Evolutionary conservation across 345 rosid genomes (phyloP).

Genomic region (Melaleuca quinquenervia): DNA sequence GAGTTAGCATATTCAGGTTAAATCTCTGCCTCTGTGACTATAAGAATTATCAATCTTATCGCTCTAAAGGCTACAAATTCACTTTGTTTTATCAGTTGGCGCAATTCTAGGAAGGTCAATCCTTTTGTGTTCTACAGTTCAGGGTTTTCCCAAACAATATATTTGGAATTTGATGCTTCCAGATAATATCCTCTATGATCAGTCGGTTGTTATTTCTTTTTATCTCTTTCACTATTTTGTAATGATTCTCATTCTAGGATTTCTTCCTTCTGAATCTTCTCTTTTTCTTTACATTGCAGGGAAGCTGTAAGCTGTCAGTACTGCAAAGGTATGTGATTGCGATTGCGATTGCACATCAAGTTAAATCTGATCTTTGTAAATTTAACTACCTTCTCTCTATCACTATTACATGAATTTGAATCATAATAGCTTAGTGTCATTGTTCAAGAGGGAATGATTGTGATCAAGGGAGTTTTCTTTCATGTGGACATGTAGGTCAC

Average conservation of each 20-base stretch:
- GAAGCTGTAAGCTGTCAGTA: constrained; percentile 78
- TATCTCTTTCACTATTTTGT: neutral
- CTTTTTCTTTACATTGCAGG: constrained; percentile 30
- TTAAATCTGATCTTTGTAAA: neutral
- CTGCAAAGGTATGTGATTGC: constrained; percentile 56
- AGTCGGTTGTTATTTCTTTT: neutral
- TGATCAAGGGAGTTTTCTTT: neutral
- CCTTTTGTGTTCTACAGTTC: neutral
- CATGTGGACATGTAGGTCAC: neutral
- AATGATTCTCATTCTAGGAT: neutral
- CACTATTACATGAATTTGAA: neutral
- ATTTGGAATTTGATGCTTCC: neutral
- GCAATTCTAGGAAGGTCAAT: neutral
- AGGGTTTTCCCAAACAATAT: neutral
- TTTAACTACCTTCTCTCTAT: neutral
- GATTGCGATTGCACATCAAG: neutral
- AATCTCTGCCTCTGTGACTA: neutral
- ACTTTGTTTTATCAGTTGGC: neutral
- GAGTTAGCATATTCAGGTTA: neutral
- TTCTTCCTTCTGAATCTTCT: neutral
- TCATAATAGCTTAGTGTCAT: neutral
- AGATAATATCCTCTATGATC: neutral
- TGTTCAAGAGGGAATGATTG: neutral
- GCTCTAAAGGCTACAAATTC: neutral
- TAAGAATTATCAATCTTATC: neutral